Conservation (phyloP, 1,139 yeast genomes). For the Yamadazyma spencermartinsiae region DNA sequence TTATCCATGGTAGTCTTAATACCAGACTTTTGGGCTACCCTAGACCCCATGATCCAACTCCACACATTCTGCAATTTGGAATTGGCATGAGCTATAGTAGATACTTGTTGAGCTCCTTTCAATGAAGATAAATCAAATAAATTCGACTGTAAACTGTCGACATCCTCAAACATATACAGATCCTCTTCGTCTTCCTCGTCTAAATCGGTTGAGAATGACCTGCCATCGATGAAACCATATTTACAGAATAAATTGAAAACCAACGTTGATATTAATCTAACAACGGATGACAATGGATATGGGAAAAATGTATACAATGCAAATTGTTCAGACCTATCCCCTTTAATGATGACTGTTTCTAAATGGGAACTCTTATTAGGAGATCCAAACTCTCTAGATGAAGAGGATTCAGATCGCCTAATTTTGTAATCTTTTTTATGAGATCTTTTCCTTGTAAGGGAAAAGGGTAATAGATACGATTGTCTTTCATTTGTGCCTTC, state of each 20-base stretch:
- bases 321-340: conserved; percentile 46
- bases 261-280: conserved; percentile 21
- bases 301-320: conserved; percentile 47
- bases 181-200: conserved; percentile 23
- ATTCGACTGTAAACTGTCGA: conserved; percentile 32
- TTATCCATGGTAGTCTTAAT: conserved; percentile 36
- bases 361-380: conserved; percentile 21
- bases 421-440: conserved; percentile 18
- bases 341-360: conserved; percentile 26
- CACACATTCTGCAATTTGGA: conserved; percentile 23
- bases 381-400: conserved; percentile 3
- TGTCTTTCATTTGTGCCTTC: conserved; percentile 46
- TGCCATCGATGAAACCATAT: conserved; percentile 26
- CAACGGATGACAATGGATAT: conserved; percentile 34
- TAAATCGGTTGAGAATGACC: conserved; percentile 28
- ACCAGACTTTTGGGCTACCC: conserved; percentile 17
- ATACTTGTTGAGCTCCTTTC: conserved; percentile 39
- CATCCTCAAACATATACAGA: conserved; percentile 26
- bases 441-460: conserved; percentile 24
- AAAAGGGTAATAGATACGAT: conserved; percentile 40
- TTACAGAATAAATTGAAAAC: conserved; percentile 22
- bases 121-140: conserved; percentile 44
- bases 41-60: conserved; percentile 27
- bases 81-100: conserved; percentile 28
- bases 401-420: conserved; percentile 8